phyloP scores from a whole-genome alignment of 352 stramenopile species.

The Globisporangium uncinulatum region DNA sequence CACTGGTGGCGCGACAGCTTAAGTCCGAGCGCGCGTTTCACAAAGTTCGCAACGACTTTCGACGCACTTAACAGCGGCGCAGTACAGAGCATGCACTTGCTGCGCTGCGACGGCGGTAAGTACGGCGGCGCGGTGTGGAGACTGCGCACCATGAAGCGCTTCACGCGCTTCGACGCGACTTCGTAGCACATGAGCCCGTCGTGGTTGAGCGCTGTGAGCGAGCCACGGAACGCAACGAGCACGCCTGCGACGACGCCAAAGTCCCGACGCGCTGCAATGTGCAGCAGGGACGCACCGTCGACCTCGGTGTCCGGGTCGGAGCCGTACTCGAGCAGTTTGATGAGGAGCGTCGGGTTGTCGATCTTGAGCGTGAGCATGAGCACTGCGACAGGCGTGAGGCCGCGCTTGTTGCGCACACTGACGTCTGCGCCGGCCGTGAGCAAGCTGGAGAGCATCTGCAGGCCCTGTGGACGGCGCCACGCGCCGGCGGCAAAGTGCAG shows the following conservation, averaged over 20 bases:
- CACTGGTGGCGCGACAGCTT: conserved; percentile 40
- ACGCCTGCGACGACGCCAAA: conserved; percentile 47
- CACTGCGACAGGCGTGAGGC: conserved; percentile 59
- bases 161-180: conserved; percentile 53
- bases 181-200: conserved; percentile 78
- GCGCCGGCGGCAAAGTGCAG: conserved; percentile 72
- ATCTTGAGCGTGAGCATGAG: conserved; percentile 78
- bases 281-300: conserved; percentile 55
- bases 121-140: conserved; percentile 45
- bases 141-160: conserved; percentile 64
- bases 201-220: conserved; percentile 52
- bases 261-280: conserved; percentile 46
- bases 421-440: conserved; percentile 52
- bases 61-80: conserved; percentile 38
- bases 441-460: conserved; percentile 40
- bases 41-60: conserved; percentile 44
- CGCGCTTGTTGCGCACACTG: conserved; percentile 48
- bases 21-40: conserved; percentile 48
- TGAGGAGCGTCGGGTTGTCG: conserved; percentile 57
- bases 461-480: conserved; percentile 41
- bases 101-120: conserved; percentile 42
- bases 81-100: conserved; percentile 74
- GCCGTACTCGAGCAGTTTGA: conserved; percentile 61
- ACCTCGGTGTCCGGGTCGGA: conserved; percentile 54
- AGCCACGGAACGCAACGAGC: conserved; percentile 57